Evolutionary conservation across 371 early-diverging fungal genomes (phyloP).

Genomic region (Rhizopus delemar): DNA sequence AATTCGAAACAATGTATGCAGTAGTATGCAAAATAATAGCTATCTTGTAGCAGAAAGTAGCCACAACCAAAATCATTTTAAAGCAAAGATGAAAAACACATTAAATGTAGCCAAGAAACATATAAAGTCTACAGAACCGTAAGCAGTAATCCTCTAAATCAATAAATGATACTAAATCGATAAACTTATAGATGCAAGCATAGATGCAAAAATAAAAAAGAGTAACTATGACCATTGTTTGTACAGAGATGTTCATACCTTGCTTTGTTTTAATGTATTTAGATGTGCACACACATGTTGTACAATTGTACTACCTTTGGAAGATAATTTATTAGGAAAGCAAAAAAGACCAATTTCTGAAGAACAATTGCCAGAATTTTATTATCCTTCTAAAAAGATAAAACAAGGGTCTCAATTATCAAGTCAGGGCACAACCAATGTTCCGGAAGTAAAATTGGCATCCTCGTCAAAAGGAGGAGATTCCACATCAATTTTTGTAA

Average conservation of each 20-base stretch:
- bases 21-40: neutral
- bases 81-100: neutral
- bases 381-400: too few species aligned
- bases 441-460: too few species aligned
- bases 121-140: too few species aligned
- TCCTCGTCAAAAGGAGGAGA: neutral
- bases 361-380: too few species aligned
- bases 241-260: neutral
- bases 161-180: neutral
- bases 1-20: neutral
- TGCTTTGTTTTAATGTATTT: neutral
- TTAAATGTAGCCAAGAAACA: neutral
- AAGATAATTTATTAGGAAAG: neutral
- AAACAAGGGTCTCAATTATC: too few species aligned
- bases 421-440: too few species aligned
- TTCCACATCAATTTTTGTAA: too few species aligned
- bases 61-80: neutral
- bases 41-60: neutral
- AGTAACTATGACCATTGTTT: slow-evolving; percentile 16
- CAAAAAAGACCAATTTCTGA: neutral
- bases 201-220: slow-evolving; percentile 36
- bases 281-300: slow-evolving; percentile 27
- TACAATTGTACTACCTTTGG: neutral
- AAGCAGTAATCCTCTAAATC: neutral
- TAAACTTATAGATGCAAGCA: slow-evolving; percentile 38